Conservation (phyloP, 1,139 yeast genomes). For the Diutina neorugosa region DNA sequence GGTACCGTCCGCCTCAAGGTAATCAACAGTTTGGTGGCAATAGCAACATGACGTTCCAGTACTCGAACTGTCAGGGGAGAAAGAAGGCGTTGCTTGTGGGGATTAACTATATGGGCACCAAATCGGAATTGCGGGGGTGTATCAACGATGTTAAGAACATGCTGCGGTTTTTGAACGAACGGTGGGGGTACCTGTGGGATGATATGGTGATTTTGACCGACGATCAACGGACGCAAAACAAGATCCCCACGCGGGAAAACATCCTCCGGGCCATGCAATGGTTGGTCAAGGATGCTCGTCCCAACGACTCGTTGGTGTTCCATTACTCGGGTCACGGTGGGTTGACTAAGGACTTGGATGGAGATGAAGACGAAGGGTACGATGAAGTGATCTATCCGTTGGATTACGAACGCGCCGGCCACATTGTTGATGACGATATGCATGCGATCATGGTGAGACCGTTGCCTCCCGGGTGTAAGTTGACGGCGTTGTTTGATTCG, state of each 20-base stretch:
- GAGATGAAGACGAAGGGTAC: conserved; percentile 83
- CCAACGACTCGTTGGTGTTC: conserved; percentile 78
- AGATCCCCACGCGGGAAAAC: conserved; percentile 67
- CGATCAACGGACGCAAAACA: conserved; percentile 47
- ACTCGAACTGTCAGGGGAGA: conserved; percentile 65
- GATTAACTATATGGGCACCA: conserved; percentile 73
- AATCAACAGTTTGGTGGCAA: conserved; percentile 24
- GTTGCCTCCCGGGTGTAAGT: conserved; percentile 69
- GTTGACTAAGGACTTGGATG: conserved; percentile 62
- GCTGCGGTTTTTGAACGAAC: conserved; percentile 37
- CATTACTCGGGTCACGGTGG: conserved; percentile 97
- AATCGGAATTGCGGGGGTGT: conserved; percentile 67
- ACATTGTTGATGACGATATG: conserved; percentile 73
- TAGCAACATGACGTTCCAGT: conserved; percentile 37
- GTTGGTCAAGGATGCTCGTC: conserved; percentile 71
- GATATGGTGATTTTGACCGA: conserved; percentile 83
- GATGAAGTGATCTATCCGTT: conserved; percentile 90
- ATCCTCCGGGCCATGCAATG: conserved; percentile 84
- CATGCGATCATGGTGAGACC: conserved; percentile 73
- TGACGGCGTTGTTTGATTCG: conserved; percentile 83
- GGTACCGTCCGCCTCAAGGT: conserved; percentile 17
- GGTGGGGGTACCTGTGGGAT: conserved; percentile 52
- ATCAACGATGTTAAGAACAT: conserved; percentile 71
- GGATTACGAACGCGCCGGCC: conserved; percentile 66
- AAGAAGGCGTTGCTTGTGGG: conserved; percentile 81